phyloP scores from a whole-genome alignment of 495 filamentous ascomycete genomes.

The Neurospora sp. region DNA sequence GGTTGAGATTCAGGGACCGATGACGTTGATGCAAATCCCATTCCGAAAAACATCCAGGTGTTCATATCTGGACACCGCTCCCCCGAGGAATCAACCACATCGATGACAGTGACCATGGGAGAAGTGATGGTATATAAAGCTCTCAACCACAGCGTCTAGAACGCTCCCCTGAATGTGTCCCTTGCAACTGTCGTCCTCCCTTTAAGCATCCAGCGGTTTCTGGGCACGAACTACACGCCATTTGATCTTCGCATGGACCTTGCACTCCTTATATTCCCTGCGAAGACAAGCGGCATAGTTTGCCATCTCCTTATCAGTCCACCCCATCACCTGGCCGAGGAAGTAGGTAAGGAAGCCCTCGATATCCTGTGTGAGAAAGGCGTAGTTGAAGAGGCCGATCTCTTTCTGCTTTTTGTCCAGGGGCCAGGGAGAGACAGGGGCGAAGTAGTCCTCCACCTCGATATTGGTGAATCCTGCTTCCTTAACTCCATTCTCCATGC shows the following conservation, averaged over 20 bases:
- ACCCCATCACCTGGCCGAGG: slow-evolving; percentile 15
- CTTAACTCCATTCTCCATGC: neutral
- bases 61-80: too few relatives aligned
- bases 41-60: too few relatives aligned
- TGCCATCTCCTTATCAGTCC: slow-evolving; percentile 8
- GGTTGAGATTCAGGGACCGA: too few relatives aligned
- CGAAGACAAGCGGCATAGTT: slow-evolving; percentile 11
- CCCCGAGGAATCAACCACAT: neutral
- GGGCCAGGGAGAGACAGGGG: neutral
- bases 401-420: neutral
- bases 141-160: neutral
- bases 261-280: slow-evolving; percentile 9
- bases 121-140: neutral
- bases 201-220: slow-evolving; percentile 12
- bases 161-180: neutral
- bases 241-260: slow-evolving; percentile 5
- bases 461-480: neutral
- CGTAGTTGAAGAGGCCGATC: slow-evolving; percentile 4
- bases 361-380: neutral
- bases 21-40: too few relatives aligned
- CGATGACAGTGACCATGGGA: neutral
- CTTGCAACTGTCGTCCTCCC: neutral
- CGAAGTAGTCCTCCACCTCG: neutral
- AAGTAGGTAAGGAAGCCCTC: neutral
- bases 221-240: slow-evolving; percentile 22